phyloP scores from a whole-genome alignment of 2,329 filamentous ascomycete genomes.

The Arthrinium phaeospermum region DNA sequence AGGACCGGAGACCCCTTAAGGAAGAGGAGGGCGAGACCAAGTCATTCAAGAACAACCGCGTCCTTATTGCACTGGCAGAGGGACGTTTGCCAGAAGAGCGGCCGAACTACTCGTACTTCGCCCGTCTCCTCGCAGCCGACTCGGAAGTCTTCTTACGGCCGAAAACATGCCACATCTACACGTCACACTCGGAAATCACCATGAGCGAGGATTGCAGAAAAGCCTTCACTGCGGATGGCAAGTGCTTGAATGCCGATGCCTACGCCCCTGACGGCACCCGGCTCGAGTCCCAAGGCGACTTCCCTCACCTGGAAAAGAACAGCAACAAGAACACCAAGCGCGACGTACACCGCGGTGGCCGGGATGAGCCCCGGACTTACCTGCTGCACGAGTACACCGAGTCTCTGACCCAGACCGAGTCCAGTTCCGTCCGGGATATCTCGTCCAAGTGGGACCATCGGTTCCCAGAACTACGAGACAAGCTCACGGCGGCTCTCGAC shows the following conservation, averaged over 20 bases:
- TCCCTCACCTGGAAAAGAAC: conserved; percentile 62
- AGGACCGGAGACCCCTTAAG: conserved; percentile 44
- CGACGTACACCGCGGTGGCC: conserved; percentile 56
- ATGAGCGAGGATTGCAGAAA: conserved; percentile 46
- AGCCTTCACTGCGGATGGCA: conserved; percentile 22
- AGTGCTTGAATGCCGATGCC: conserved; percentile 32
- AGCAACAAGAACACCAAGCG: conserved; percentile 54
- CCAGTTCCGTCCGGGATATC: conserved; percentile 59
- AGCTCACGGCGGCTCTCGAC: conserved; percentile 54
- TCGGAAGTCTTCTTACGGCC: conserved; percentile 59
- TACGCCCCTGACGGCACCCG: conserved; percentile 34
- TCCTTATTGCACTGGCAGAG: conserved; percentile 66
- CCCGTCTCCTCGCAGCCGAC: conserved; percentile 60
- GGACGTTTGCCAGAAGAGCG: conserved; percentile 61
- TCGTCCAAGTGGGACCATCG: conserved; percentile 62
- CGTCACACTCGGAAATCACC: conserved; percentile 58
- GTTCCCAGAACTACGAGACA: conserved; percentile 61
- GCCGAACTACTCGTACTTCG: conserved; percentile 68
- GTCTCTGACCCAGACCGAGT: conserved; percentile 59
- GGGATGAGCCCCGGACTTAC: conserved; percentile 45
- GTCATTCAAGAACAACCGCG: conserved; percentile 69
- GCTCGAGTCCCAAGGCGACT: conserved; percentile 41
- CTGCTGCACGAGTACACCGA: conserved; percentile 66
- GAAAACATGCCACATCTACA: conserved; percentile 65
- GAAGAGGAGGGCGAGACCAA: conserved; percentile 48